Percentiles rank a stretch among this genome's conserved stretches.
These are phyloP conservation scores for Vaccinium macrocarpon DNA, from an alignment of 148 eudicot species.

Conservation along the genomic window DNA sequence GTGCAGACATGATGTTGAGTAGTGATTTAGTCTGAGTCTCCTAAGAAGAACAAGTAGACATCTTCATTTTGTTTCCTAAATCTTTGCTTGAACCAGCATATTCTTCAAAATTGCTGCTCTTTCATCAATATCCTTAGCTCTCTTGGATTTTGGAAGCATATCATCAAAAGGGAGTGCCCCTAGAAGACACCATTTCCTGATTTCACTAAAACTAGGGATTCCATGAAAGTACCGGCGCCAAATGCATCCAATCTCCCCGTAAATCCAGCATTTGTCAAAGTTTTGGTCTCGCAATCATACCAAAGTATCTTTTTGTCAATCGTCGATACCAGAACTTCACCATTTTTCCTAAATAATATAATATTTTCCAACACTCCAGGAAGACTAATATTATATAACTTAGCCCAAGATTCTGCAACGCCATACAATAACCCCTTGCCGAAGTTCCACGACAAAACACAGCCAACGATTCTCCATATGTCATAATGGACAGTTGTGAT, in stretches of 20 bases:
- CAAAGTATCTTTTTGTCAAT: background rate
- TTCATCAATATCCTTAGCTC: background rate
- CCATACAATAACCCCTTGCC: too few relatives aligned
- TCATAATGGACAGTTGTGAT: background rate
- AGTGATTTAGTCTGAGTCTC: background rate
- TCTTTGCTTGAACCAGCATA: background rate
- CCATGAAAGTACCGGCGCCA: background rate
- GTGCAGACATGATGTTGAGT: background rate
- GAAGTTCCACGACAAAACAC: background rate
- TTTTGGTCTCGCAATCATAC: background rate
- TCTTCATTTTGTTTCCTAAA: background rate
- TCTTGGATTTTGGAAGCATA: too few relatives aligned
- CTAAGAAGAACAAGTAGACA: background rate
- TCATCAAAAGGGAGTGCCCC: background rate
- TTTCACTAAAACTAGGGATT: background rate
- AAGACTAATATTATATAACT: too few relatives aligned
- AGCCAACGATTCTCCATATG: background rate
- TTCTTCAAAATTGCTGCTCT: background rate
- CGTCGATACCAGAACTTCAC: background rate
- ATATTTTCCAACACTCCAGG: too few relatives aligned
- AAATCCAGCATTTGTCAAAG: background rate
- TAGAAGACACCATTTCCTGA: background rate
- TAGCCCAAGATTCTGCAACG: too few relatives aligned
- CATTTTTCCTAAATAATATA: background rate
- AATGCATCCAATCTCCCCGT: background rate